A percentile compares a stretch with the other conserved stretches of the same genome.
phyloP scores from a whole-genome alignment of 352 stramenopile genomes.

The Globisporangium alternatum region DNA sequence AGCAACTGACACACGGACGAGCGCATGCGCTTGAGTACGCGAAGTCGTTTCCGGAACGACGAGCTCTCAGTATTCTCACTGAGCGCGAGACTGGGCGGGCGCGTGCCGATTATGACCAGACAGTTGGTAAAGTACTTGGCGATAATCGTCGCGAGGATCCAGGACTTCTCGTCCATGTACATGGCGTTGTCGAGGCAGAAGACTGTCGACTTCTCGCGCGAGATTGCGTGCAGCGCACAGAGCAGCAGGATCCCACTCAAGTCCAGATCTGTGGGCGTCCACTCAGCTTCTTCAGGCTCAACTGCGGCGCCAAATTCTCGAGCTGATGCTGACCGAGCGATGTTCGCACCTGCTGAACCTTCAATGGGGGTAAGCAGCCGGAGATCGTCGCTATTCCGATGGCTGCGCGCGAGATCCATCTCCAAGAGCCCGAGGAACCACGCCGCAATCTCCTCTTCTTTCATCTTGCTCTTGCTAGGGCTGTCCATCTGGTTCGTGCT shows the following conservation, averaged over 20 bases:
- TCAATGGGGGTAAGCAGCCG: slow-evolving; percentile 10
- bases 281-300: slow-evolving; percentile 38
- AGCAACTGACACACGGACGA: slow-evolving; percentile 45
- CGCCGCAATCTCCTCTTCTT: slow-evolving; percentile 62
- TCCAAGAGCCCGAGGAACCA: slow-evolving; percentile 70
- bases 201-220: slow-evolving; percentile 56
- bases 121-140: slow-evolving; percentile 88
- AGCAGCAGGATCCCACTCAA: slow-evolving; percentile 73
- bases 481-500: slow-evolving; percentile 14
- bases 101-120: slow-evolving; percentile 64
- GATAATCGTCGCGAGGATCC: slow-evolving; percentile 75
- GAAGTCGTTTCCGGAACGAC: slow-evolving; percentile 71
- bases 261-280: slow-evolving; percentile 62
- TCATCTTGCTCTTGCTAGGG: slow-evolving; percentile 37
- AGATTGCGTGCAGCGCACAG: slow-evolving; percentile 76
- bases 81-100: slow-evolving; percentile 60
- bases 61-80: slow-evolving; percentile 73
- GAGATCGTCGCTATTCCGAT: slow-evolving; percentile 23
- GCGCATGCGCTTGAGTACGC: slow-evolving; percentile 66
- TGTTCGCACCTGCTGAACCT: slow-evolving; percentile 8
- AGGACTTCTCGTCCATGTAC: slow-evolving; percentile 88
- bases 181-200: slow-evolving; percentile 85
- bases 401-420: slow-evolving; percentile 45
- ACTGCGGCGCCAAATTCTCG: background rate
- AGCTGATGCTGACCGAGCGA: background rate